Percentiles rank a stretch among this genome's conserved stretches.
These are phyloP conservation scores for Coprinellus micaceus DNA, from an alignment of 768 basidiomycete species.

Conservation along the genomic window DNA sequence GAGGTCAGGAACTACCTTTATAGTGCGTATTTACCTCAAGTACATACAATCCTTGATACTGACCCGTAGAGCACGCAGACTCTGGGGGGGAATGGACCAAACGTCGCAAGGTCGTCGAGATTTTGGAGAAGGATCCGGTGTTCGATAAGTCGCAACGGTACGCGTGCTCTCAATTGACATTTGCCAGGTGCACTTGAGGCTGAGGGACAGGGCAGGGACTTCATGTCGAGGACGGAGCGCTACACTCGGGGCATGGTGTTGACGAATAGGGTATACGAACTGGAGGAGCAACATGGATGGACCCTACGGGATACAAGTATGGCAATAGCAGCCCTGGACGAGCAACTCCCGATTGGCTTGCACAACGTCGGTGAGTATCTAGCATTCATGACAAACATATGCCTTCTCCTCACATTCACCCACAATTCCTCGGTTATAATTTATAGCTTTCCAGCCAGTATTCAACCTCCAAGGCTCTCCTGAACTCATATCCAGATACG, in stretches of 20 bases:
- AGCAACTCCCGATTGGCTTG: constrained; percentile 44
- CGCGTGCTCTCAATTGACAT: neutral
- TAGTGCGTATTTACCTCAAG: constrained; percentile 33
- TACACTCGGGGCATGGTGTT: constrained; percentile 54
- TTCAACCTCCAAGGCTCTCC: constrained; percentile 58
- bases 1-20: constrained; percentile 48
- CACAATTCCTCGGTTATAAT: constrained; percentile 12
- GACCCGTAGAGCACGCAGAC: constrained; percentile 29
- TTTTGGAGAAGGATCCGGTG: constrained; percentile 50
- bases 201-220: constrained; percentile 36
- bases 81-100: constrained; percentile 48
- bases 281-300: constrained; percentile 56
- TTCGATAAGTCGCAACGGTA: constrained; percentile 61
- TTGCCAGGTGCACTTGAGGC: neutral
- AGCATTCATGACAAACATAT: neutral
- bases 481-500: constrained; percentile 50
- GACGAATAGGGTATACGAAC: constrained; percentile 54
- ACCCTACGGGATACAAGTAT: constrained; percentile 40
- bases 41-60: neutral
- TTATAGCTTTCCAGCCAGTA: constrained; percentile 63
- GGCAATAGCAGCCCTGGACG: constrained; percentile 50
- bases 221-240: constrained; percentile 53
- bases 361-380: constrained; percentile 34
- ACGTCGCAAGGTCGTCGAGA: constrained; percentile 37
- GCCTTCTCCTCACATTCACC: neutral